A percentile compares a stretch with the other conserved stretches of the same genome.
These are phyloP conservation scores for Coemansia sp. DNA, from an alignment of 192 early-diverging fungal genomes.

Conservation along the genomic window DNA sequence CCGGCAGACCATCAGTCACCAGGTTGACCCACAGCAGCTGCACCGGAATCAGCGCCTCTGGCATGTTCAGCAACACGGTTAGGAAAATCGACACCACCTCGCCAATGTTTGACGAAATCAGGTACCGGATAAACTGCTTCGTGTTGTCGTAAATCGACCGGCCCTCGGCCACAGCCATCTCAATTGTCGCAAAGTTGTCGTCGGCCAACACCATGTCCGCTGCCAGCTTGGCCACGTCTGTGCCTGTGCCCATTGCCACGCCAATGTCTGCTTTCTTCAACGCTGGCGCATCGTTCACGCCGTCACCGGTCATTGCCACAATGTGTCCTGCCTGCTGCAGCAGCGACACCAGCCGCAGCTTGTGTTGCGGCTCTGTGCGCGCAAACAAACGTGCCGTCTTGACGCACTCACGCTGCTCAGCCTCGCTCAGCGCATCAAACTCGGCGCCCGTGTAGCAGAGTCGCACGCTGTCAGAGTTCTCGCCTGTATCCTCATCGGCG, in stretches of 20 bases:
- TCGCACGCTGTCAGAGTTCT: slow-evolving; percentile 50
- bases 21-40: slow-evolving; percentile 99
- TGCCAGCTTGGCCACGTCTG: slow-evolving; percentile 97
- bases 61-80: slow-evolving; percentile 93
- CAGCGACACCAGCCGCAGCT: slow-evolving; percentile 89
- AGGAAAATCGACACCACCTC: slow-evolving; percentile 98
- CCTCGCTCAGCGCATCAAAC: slow-evolving; percentile 79
- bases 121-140: slow-evolving; percentile 98
- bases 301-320: slow-evolving; percentile 85
- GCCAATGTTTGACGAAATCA: slow-evolving; percentile 98
- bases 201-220: slow-evolving; percentile 98
- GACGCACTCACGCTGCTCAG: slow-evolving; percentile 72
- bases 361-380: slow-evolving; percentile 94
- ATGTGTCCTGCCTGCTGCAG: slow-evolving; percentile 69
- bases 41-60: slow-evolving; percentile 96
- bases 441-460: slow-evolving; percentile 87
- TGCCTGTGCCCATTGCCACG: slow-evolving; percentile 97
- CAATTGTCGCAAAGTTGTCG: slow-evolving; percentile 99
- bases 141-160: slow-evolving; percentile 98
- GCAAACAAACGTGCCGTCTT: slow-evolving; percentile 81
- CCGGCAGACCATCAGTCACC: slow-evolving; percentile 96
- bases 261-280: slow-evolving; percentile 98
- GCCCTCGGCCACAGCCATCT: slow-evolving; percentile 95
- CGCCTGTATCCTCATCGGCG: slow-evolving; percentile 53
- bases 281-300: slow-evolving; percentile 98